Conservation (phyloP, 2,329 filamentous ascomycete species). For the Talaromyces sp. region DNA sequence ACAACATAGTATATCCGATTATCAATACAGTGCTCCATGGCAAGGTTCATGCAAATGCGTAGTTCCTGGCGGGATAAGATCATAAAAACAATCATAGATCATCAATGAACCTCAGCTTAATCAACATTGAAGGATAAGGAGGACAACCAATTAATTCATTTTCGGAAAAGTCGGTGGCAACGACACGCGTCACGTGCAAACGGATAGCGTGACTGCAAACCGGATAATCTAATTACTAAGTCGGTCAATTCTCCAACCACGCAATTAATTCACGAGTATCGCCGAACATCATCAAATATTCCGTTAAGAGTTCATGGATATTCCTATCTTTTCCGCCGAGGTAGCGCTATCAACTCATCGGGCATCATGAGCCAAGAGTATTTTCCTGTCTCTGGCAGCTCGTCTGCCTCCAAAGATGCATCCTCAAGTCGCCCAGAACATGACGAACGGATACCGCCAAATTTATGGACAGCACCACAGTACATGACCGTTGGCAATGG, state of each 20-base stretch:
- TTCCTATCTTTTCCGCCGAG: not conserved
- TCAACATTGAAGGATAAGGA: too few relatives aligned
- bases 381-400: conserved; percentile 28
- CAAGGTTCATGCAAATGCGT: too few relatives aligned
- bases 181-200: not conserved
- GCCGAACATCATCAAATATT: not conserved
- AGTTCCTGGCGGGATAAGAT: too few relatives aligned
- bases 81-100: too few relatives aligned
- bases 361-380: conserved; percentile 42
- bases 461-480: conserved; percentile 46
- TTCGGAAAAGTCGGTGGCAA: not conserved
- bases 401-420: conserved; percentile 31
- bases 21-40: too few relatives aligned
- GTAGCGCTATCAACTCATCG: conserved; percentile 12
- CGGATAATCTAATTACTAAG: not conserved
- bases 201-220: not conserved
- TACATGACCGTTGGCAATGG: conserved; percentile 89
- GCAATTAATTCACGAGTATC: not conserved
- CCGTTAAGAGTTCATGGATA: conserved; percentile 11
- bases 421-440: conserved; percentile 30
- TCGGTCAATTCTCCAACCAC: conserved; percentile 2
- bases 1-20: too few relatives aligned
- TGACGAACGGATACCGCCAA: conserved; percentile 22
- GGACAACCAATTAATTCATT: too few relatives aligned
- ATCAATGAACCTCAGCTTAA: too few relatives aligned